Evolutionary conservation across 140 eudicot species (phyloP).

Genomic region (Senecio squalidus): DNA sequence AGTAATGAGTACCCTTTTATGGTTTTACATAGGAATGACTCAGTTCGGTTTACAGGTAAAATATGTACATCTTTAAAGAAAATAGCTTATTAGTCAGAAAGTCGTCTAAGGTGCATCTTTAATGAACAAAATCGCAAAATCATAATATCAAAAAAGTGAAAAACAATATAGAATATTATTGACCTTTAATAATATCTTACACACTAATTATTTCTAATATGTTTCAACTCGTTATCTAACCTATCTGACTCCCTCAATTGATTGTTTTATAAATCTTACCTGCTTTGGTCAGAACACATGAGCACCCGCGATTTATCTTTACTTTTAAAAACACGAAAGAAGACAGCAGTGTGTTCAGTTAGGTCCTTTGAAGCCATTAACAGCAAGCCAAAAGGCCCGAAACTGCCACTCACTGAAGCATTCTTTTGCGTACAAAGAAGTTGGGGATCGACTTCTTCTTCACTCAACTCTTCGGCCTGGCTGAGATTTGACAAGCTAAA

Average conservation of each 20-base stretch:
- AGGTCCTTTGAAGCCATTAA: conserved; percentile 56
- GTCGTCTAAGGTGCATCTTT: background rate
- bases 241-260: too few relatives aligned
- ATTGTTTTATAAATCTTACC: conserved; percentile 42
- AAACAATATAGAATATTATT: background rate
- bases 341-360: conserved; percentile 63
- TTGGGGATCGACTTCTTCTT: conserved; percentile 44
- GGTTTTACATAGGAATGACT: too few relatives aligned
- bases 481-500: conserved; percentile 31
- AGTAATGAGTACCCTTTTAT: too few relatives aligned
- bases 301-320: conserved; percentile 37
- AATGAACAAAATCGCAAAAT: background rate
- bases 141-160: background rate
- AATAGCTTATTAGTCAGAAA: background rate
- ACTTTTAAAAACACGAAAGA: conserved; percentile 54
- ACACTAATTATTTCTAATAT: too few relatives aligned
- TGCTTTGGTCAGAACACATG: conserved; percentile 75
- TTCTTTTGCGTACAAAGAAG: conserved; percentile 41
- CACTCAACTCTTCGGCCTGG: conserved; percentile 39
- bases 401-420: conserved; percentile 36
- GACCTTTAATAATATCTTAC: too few relatives aligned
- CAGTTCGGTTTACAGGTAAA: too few relatives aligned
- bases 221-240: too few relatives aligned
- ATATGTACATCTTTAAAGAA: too few relatives aligned
- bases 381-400: conserved; percentile 70